A percentile compares a stretch with the other conserved stretches of the same genome.
These are phyloP conservation scores for Irpex rosettiformis DNA, from an alignment of 1,284 basidiomycete genomes.

Conservation along the genomic window DNA sequence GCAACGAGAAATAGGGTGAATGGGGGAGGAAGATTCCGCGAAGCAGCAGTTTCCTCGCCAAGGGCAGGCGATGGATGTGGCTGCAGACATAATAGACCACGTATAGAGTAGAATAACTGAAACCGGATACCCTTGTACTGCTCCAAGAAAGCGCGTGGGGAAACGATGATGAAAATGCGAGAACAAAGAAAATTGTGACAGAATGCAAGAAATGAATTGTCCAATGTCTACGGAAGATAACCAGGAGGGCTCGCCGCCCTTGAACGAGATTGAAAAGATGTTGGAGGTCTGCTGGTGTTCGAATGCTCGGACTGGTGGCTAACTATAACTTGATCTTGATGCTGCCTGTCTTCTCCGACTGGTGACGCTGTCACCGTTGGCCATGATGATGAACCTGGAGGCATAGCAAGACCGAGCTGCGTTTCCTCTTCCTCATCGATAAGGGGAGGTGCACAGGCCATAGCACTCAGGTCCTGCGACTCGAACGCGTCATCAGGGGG, in stretches of 20 bases:
- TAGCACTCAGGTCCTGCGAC: neutral
- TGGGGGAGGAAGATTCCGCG: neutral
- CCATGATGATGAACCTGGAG: slow-evolving; percentile 1
- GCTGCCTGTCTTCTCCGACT: neutral
- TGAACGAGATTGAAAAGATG: neutral
- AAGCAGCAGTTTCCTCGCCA: neutral
- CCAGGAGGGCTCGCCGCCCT: neutral
- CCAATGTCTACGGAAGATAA: neutral
- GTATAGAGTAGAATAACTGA: neutral
- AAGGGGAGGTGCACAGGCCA: slow-evolving; percentile 15
- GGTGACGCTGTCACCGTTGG: neutral
- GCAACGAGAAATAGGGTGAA: neutral
- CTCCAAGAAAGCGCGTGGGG: neutral
- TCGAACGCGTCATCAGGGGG: slow-evolving; percentile 14
- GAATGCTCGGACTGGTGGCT: neutral
- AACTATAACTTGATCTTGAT: neutral
- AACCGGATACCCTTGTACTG: neutral
- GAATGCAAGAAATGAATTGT: neutral
- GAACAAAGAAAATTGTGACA: neutral
- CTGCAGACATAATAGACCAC: neutral
- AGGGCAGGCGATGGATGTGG: neutral
- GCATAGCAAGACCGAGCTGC: slow-evolving; percentile 7
- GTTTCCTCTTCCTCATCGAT: slow-evolving; percentile 16
- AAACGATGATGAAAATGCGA: neutral
- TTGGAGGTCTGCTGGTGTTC: neutral